phyloP scores from a whole-genome alignment of 2,329 filamentous ascomycete species.

The Cordyceps farinosa region DNA sequence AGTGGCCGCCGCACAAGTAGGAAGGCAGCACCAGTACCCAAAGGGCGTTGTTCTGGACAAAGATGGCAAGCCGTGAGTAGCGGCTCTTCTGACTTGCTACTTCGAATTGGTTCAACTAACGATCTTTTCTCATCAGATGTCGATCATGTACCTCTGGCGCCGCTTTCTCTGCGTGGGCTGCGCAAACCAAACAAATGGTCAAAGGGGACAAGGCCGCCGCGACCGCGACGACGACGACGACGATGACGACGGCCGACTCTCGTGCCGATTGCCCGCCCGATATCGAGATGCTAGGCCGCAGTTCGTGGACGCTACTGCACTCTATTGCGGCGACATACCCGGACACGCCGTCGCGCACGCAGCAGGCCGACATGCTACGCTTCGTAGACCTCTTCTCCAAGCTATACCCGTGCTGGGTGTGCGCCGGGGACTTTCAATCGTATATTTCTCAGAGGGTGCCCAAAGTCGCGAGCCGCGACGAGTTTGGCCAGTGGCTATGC shows the following conservation, averaged over 20 bases:
- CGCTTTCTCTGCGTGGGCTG: constrained; percentile 56
- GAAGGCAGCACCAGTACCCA: constrained; percentile 49
- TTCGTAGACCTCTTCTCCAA: constrained; percentile 81
- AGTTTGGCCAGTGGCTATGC: constrained; percentile 80
- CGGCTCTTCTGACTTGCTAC: constrained; percentile 24
- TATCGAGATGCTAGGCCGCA: constrained; percentile 79
- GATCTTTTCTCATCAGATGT: constrained; percentile 49
- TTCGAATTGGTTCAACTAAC: background rate
- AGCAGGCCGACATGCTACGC: constrained; percentile 71
- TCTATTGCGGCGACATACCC: constrained; percentile 88
- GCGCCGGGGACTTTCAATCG: constrained; percentile 82
- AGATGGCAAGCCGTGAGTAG: constrained; percentile 77
- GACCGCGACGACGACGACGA: background rate
- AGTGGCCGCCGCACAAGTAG: constrained; percentile 23
- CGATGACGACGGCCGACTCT: constrained; percentile 30
- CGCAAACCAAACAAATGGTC: constrained; percentile 44
- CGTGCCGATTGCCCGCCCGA: constrained; percentile 77
- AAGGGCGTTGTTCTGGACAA: constrained; percentile 73
- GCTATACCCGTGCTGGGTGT: constrained; percentile 93
- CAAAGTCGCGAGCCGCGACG: constrained; percentile 53
- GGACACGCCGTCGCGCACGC: constrained; percentile 56
- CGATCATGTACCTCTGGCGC: constrained; percentile 62
- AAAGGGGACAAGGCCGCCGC: constrained; percentile 27
- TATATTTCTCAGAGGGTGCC: constrained; percentile 76
- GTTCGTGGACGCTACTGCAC: constrained; percentile 91